Evolutionary conservation across 179 eudicot genomes (phyloP), one percentile per base, ranked within the genome.

Genomic region (Patellifolia procumbens): DNA sequence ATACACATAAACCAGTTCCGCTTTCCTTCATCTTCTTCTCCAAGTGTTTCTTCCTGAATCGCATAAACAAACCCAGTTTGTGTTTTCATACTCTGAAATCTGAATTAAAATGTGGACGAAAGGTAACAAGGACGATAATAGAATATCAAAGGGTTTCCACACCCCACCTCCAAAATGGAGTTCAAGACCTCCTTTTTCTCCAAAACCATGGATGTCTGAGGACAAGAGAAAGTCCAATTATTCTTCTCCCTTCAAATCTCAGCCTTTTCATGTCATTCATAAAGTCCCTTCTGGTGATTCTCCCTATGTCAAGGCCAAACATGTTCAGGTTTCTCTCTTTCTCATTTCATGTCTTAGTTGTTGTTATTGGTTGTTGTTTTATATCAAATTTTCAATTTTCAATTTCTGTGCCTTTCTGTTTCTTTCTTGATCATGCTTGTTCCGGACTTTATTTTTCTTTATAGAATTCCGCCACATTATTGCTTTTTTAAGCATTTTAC

Each of bases 251-350:
- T 39, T 3, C 19, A 60, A 73, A 42, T 43, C 76, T 35, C 78
- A 81, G 79, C 77, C 49, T 60, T 91, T 80, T 53, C 93, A 89
- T 72, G 83, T 86, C 70, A 46, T 82, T 80, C 86, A 89, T 70
- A 92, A 92, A 55, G 86, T 92, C 13, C 97, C 97, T 42, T 53
- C 87, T 64, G 93, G 91, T 7, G 86, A 89, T 39, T 92, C 97
- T 37, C 96, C 97, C n/a, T 92, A 92, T 55, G 93, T 88, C 72
- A 85, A 78, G 32, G 97, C 97, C 39, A 92, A 92, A 52, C 91
- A 85, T 75, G 90, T 84, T 81, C 97, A 92, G 96, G 97, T 85
- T 17, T 1, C n/a, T 35, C 2, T 37, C 42, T 58, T n/a, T n/a
- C n/a, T n/a, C n/a, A n/a, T n/a, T n/a, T n/a, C n/a, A n/a, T n/a